Evolutionary conservation across 805 yeast genomes (phyloP), one percentile per base, ranked within the genome.

Genomic region (Lipomyces orientalis): DNA sequence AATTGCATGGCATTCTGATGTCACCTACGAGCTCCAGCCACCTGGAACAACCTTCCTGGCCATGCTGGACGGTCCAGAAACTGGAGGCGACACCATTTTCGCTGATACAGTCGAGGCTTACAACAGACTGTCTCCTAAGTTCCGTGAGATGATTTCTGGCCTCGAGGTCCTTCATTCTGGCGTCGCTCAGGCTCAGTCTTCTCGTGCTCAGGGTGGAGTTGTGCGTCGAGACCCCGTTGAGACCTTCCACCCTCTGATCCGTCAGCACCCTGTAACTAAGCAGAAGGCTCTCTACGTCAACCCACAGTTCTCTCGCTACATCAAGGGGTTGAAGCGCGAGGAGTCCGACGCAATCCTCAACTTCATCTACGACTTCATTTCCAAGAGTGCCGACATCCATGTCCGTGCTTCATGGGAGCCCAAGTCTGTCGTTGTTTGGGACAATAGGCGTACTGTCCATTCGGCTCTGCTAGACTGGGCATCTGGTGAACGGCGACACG

Each of bases 31-130:
- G 76, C 82, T 82, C 66, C 91, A 88, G 76, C 89, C 93, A 7
- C 90, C 93, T 14, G 90, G 90, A 16, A 81, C 85, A 65, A 90
- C 96, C 0, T 84, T 88, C 69, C 87, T 90, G 74, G 81, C 86
- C 22, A 86, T 88, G 65, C 79, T 89, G 59, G 90, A 88, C 66
- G 82, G 83, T 46, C 87, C 87, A 34, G 86, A 83, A 29, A 77
- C 86, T 54, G 93, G 94, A 63, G 95, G 95, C 69, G 95, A 90
- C 76, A 90, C 91, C n/a, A 80, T 89, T 59, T 90, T 89, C 75
- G 85, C 90, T n/a, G 91, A 89, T 75, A 82, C 87, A 34, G 81
- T 82, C 49, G 92, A 88, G 76, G 92, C 91, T 10, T 90, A 88
- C 77, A 85, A 87, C 66, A 81, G 93, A 73, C 81, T 90, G 62